Base-by-base conservation (phyloP, 1,284 basidiomycete species). In the Microbotryum silenes-acaulis region DNA sequence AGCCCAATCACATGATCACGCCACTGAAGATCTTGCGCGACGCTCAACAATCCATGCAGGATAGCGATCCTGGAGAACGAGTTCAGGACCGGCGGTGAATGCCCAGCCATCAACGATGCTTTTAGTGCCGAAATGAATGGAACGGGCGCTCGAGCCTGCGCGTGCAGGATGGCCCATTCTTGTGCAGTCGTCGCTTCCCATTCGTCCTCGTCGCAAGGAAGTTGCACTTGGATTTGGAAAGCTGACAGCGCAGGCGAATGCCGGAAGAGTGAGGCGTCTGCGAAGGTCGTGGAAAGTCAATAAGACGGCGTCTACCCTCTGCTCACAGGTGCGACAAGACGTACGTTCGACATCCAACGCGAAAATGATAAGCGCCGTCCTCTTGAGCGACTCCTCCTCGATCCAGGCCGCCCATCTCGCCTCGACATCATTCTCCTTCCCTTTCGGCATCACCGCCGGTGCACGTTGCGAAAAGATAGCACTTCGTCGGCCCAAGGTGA, bases 171-270 rank as follows among this genome's bases (percentile, higher is more conserved):
- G 29, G 59, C 62, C 71, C 71, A 72, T 23, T 68, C 68, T 8
- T 47, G 42, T 10, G 70, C 66, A 12, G 33, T 68, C 12, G 60
- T 33, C 6, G 71, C 71, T 29, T 70, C 65, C 71, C 71, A 72
- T 20, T 66, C 59, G 21, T 69, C 67, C 42, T 72, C 71, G 58
- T 68, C 65, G 55, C 65, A 69, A 1, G 71, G 71, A 6, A 72
- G 60, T 7, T 60, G 64, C 4, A 72, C 63, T 56, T 72, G 68
- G 29, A 72, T 56, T 48, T 72, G 71, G 53, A 72, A 72, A 20
- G 71, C 71, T 14, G 70, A 71, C n/a, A 72, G 64, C 3, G 71
- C 65, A 42, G 69, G 69, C n/a, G 67, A 60, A 44, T 72, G 71
- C 2, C 68, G 66, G 57, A 72, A 72, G 54, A 72, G 62, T 8